Evolutionary conservation across 2,329 filamentous ascomycete genomes (phyloP).

Genomic region (Plectosphaerella sp.): DNA sequence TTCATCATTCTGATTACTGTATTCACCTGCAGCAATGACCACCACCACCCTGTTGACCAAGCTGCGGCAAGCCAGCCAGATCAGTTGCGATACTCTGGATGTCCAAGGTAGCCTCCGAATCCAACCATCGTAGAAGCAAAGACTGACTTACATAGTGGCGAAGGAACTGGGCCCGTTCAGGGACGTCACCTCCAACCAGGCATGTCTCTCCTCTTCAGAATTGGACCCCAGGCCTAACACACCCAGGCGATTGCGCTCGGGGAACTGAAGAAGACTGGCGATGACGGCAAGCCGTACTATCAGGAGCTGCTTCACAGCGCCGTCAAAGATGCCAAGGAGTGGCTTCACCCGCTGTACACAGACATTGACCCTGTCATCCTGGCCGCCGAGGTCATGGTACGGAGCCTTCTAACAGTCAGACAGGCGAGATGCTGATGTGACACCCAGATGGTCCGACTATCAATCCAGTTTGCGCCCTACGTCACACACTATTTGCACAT

Average conservation of each 20-base stretch:
- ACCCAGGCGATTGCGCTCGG: slow-evolving; percentile 26
- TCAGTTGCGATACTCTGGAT: slow-evolving; percentile 33
- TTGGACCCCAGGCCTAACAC: not conserved
- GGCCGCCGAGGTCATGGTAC: slow-evolving; percentile 51
- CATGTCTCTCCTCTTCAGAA: slow-evolving; percentile 1
- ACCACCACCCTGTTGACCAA: slow-evolving; percentile 7
- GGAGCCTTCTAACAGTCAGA: slow-evolving; percentile 7
- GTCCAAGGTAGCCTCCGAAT: slow-evolving; percentile 17
- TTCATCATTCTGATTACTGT: not conserved
- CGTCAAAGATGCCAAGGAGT: slow-evolving; percentile 14
- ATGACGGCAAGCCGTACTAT: slow-evolving; percentile 18
- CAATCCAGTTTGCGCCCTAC: slow-evolving; percentile 43
- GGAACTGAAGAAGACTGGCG: slow-evolving; percentile 20
- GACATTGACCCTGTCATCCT: slow-evolving; percentile 35
- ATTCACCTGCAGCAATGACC: not conserved
- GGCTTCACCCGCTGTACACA: slow-evolving; percentile 14
- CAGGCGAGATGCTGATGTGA: not conserved
- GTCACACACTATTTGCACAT: slow-evolving; percentile 50
- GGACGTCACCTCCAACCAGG: slow-evolving; percentile 32
- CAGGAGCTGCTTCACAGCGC: slow-evolving; percentile 22
- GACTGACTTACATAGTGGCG: slow-evolving; percentile 17
- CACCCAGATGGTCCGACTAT: slow-evolving; percentile 48
- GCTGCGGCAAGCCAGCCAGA: slow-evolving; percentile 12
- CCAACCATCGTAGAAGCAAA: not conserved
- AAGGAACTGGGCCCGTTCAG: slow-evolving; percentile 25